phyloP scores from a whole-genome alignment of 169 alveolate species.

The Eimeria brunetti region DNA sequence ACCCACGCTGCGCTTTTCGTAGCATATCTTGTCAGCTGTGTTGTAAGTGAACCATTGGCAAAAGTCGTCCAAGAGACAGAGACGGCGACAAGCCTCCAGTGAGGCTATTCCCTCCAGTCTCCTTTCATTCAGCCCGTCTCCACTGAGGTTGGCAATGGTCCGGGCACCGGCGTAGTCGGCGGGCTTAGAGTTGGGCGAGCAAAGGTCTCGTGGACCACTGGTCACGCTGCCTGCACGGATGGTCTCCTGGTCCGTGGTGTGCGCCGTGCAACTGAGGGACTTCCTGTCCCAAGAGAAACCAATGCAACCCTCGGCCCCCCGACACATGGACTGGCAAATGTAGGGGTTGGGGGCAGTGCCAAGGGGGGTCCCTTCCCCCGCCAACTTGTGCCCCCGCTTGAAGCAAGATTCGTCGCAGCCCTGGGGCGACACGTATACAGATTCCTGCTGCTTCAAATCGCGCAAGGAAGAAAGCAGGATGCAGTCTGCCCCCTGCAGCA shows the following conservation, averaged over 20 bases:
- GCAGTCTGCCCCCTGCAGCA: background rate
- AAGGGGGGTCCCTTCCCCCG: background rate
- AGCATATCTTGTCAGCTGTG: background rate
- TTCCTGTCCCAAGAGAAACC: slow-evolving; percentile 29
- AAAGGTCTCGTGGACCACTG: slow-evolving; percentile 10
- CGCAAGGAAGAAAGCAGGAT: background rate
- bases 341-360: background rate
- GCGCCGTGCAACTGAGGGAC: background rate
- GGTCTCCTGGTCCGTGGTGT: background rate
- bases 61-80: background rate
- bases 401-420: slow-evolving; percentile 13
- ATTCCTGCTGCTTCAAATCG: background rate
- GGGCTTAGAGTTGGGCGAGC: background rate
- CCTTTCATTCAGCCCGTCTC: background rate
- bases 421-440: background rate
- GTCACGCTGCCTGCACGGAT: background rate
- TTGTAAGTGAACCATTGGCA: slow-evolving; percentile 16
- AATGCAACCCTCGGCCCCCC: background rate
- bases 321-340: slow-evolving; percentile 46
- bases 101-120: background rate
- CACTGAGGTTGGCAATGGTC: background rate
- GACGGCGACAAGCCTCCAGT: background rate
- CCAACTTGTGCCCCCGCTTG: background rate
- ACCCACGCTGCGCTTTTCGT: background rate
- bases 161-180: background rate